Evolutionary conservation across 164 flowering plant genomes (phyloP), one percentile per base, ranked within the genome.

Genomic region (Chloranthus sessilifolius): DNA sequence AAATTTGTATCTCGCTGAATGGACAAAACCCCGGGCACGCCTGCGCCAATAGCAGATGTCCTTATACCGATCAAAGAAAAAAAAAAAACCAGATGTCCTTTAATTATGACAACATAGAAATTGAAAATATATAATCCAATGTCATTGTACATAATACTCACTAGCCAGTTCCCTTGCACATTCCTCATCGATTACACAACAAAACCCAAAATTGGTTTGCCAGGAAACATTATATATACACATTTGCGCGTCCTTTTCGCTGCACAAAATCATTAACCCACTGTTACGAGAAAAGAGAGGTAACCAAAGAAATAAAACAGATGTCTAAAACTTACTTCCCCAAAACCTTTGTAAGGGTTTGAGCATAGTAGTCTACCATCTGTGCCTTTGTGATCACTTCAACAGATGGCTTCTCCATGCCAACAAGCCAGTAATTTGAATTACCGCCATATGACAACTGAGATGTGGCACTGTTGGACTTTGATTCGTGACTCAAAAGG

Each of bases 211-310:
- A 47, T 76, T 67, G 39, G 74, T 73, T 66, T 77, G 77, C 86
- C 88, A 85, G 1, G 94, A 91, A 28, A 91, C 49, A 45, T 88
- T 83, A 69, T 91, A 91, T 43, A 88, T 70, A 66, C 96, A 81
- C 95, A 83, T 85, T 45, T 91, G 96, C 2, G 98, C 92, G 71
- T 91, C 90, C 61, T 67, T 74, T 66, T 80, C 92, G 58, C 96
- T 91, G 74, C 46, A 60, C 41, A 40, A 41, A 19, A 3, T 39
- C 10, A 14, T 12, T 11, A 31, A 28, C 24, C 7, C 19, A 11
- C 5, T 30, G 25, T 35, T 22, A 47, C 17, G 47, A 29, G 12
- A 23, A n/a, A 46, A n/a, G 12, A 21, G 12, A 52, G 8, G 9
- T 2, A 38, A 17, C 11, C 5, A 37, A 28, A 38, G 10, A 4